phyloP scores from a whole-genome alignment of 2,329 filamentous ascomycete species.

The Claviceps pazoutovae region DNA sequence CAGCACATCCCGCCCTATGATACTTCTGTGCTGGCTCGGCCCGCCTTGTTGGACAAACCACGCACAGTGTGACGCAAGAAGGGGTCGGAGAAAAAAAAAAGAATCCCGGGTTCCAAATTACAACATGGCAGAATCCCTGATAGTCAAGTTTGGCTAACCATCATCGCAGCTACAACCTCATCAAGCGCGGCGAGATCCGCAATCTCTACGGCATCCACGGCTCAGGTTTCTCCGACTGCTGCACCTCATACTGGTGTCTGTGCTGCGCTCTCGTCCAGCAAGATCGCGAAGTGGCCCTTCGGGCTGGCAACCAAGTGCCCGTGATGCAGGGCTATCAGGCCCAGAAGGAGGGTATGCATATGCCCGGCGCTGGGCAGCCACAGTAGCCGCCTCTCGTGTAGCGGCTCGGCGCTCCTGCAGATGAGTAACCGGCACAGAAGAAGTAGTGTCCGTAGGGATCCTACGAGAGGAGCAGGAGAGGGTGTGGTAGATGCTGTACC shows the following conservation, averaged over 20 bases:
- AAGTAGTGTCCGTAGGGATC: neutral
- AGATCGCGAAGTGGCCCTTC: constrained; percentile 35
- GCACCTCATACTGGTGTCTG: constrained; percentile 37
- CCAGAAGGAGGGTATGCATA: constrained; percentile 24
- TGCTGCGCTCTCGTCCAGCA: constrained; percentile 46
- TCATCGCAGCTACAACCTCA: constrained; percentile 27
- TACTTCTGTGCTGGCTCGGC: no score
- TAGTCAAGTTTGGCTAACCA: neutral
- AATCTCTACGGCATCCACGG: constrained; percentile 39
- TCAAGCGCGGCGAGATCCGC: constrained; percentile 40
- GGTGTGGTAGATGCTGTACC: neutral
- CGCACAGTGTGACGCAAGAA: no score
- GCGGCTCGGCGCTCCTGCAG: neutral
- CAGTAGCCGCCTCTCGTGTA: neutral
- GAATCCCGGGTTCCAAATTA: no score
- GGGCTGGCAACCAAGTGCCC: constrained; percentile 13
- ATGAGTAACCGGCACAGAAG: neutral
- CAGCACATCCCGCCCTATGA: no score
- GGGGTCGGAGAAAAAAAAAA: no score
- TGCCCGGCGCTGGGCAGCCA: constrained; percentile 12
- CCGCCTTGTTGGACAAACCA: no score
- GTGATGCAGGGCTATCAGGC: constrained; percentile 23
- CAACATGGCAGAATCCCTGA: no score
- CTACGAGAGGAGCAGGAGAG: no score
- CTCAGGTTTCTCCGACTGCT: constrained; percentile 33